These are phyloP conservation scores for Aspergillus sp. DNA, from an alignment of 2,329 filamentous ascomycete genomes.

Conservation along the genomic window DNA sequence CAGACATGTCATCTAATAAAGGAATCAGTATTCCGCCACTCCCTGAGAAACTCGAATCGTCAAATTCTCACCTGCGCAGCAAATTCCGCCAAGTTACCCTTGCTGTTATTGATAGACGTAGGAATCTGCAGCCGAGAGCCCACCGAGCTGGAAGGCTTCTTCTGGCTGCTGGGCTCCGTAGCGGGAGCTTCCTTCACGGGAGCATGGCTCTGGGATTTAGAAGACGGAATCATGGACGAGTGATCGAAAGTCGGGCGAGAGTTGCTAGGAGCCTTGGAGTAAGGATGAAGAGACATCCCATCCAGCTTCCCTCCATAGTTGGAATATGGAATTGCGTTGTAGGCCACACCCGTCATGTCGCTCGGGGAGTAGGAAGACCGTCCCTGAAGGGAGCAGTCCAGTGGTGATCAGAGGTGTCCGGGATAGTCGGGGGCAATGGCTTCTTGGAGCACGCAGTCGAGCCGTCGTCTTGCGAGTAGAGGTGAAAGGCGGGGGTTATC, in stretches of 20 bases:
- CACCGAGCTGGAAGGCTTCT: constrained; percentile 31
- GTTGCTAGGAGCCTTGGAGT: constrained; percentile 13
- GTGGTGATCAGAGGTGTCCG: constrained; percentile 14
- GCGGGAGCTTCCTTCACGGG: constrained; percentile 16
- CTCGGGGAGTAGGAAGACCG: constrained; percentile 38
- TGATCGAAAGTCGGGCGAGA: constrained; percentile 18
- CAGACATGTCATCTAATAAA: constrained; percentile 75
- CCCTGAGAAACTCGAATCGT: too few relatives aligned
- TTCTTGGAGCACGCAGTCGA: constrained; percentile 10
- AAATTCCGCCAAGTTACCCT: constrained; percentile 75
- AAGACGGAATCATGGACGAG: constrained; percentile 13
- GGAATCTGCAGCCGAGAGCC: constrained; percentile 64
- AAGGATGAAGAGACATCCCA: constrained; percentile 19
- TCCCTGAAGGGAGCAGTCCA: constrained; percentile 35
- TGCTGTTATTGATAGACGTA: constrained; percentile 66
- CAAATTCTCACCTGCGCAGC: constrained; percentile 64
- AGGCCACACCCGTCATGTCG: constrained; percentile 39
- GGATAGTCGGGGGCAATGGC: constrained; percentile 3
- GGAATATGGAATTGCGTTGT: constrained; percentile 26
- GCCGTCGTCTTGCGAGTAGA: constrained; percentile 13
- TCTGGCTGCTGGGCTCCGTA: constrained; percentile 16
- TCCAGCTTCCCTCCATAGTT: constrained; percentile 27
- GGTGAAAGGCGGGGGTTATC: constrained; percentile 20
- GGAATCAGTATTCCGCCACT: not conserved
- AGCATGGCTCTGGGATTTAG: constrained; percentile 19